These are phyloP conservation scores for Suillus variegatus DNA, from an alignment of 768 basidiomycete genomes.

Conservation along the genomic window DNA sequence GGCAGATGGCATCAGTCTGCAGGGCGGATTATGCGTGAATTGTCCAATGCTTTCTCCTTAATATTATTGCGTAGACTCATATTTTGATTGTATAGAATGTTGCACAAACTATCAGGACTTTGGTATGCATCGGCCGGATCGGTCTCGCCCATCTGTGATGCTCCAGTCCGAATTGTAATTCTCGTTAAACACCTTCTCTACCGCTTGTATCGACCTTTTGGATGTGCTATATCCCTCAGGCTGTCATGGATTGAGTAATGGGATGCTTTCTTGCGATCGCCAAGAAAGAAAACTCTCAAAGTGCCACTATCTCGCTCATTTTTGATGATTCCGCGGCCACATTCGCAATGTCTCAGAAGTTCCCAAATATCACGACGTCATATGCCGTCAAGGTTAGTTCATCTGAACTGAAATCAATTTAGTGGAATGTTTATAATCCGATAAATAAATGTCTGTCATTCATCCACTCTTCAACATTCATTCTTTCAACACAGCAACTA, in stretches of 20 bases:
- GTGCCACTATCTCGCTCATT: background rate
- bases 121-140: constrained; percentile 11
- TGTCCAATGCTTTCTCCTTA: background rate
- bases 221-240: background rate
- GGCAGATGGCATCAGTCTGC: background rate
- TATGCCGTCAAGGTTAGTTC: too few relatives aligned
- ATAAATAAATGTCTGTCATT: background rate
- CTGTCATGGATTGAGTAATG: background rate
- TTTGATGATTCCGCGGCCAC: background rate
- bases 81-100: background rate
- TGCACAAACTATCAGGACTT: background rate
- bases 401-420: too few relatives aligned
- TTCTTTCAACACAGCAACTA: background rate
- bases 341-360: background rate
- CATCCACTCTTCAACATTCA: background rate
- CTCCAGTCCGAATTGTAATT: constrained; percentile 5
- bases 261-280: background rate
- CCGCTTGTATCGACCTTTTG: background rate
- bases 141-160: background rate
- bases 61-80: background rate
- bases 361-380: background rate
- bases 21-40: background rate
- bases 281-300: background rate
- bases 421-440: background rate
- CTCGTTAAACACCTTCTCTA: background rate